A percentile compares a stretch with the other conserved stretches of the same genome.
These are phyloP conservation scores for Reticulascus tulasneorum DNA, from an alignment of 2,329 filamentous ascomycete species.

Conservation along the genomic window DNA sequence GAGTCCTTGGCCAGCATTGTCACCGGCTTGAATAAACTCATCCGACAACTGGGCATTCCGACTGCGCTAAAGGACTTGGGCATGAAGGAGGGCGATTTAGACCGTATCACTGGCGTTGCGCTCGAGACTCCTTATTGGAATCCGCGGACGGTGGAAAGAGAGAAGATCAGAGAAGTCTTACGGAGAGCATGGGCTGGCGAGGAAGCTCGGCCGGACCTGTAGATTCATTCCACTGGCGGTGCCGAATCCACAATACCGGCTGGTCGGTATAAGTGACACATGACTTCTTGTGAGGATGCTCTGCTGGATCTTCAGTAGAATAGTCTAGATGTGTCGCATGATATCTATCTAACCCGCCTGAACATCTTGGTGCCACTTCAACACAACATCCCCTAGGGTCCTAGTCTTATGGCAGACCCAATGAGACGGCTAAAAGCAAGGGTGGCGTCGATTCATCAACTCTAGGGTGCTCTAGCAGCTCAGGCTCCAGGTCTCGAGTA, in stretches of 20 bases:
- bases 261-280: too few species aligned
- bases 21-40: constrained; percentile 8
- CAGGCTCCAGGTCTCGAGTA: constrained; percentile 61
- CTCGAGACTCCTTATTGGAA: constrained; percentile 55
- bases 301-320: too few species aligned
- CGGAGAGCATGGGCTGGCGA: constrained; percentile 56
- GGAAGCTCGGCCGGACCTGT: constrained; percentile 47
- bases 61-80: constrained; percentile 48
- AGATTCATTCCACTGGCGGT: constrained; percentile 6
- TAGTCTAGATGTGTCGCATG: too few species aligned
- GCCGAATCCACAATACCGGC: too few species aligned
- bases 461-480: too few species aligned
- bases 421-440: too few species aligned
- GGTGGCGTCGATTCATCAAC: too few species aligned
- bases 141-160: constrained; percentile 47
- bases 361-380: too few species aligned
- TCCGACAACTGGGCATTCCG: constrained; percentile 39
- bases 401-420: too few species aligned
- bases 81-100: constrained; percentile 54
- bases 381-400: too few species aligned
- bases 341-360: too few species aligned
- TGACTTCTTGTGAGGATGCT: too few species aligned
- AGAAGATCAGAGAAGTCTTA: constrained; percentile 49
- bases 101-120: constrained; percentile 52
- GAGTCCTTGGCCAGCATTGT: constrained; percentile 6